Evolutionary conservation across 2,329 filamentous ascomycete genomes (phyloP).

Genomic region (Amesomyces nigricolor): DNA sequence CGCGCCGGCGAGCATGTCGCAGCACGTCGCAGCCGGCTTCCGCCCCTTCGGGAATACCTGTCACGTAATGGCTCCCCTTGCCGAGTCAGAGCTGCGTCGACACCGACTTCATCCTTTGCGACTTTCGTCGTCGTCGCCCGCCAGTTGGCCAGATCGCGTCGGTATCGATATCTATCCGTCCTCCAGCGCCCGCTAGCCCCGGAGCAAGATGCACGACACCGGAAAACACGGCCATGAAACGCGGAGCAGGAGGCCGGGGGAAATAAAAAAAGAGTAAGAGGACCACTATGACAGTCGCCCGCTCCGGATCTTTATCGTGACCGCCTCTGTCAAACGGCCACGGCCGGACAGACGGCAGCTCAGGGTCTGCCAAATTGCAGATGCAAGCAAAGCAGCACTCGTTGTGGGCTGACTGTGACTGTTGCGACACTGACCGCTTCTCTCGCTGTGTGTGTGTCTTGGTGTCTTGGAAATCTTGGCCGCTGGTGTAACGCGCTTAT

Average conservation of each 20-base stretch:
- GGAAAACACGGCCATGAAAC: constrained; percentile 6
- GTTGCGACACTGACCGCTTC: background rate
- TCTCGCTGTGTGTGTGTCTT: background rate
- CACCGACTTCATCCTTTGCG: background rate
- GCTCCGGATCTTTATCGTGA: constrained; percentile 17
- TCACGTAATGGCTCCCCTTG: constrained; percentile 44
- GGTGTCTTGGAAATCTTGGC: background rate
- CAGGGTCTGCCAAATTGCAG: constrained; percentile 1
- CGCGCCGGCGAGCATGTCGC: constrained; percentile 12
- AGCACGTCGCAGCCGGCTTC: constrained; percentile 19
- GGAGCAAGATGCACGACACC: constrained; percentile 3
- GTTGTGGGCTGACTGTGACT: background rate
- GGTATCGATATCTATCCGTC: background rate
- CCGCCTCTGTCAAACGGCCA: background rate
- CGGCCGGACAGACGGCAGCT: background rate
- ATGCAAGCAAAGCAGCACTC: background rate
- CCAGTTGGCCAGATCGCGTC: background rate
- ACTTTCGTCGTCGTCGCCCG: background rate
- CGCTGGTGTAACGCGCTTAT: too few species aligned
- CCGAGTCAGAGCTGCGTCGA: constrained; percentile 28
- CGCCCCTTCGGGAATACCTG: constrained; percentile 36
- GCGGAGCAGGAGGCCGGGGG: background rate
- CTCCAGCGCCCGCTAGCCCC: background rate
- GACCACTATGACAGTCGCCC: background rate
- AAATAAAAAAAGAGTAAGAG: too few species aligned